These are phyloP conservation scores for Chytridium lagenaria DNA, from an alignment of 371 early-diverging fungal genomes.

Conservation along the genomic window DNA sequence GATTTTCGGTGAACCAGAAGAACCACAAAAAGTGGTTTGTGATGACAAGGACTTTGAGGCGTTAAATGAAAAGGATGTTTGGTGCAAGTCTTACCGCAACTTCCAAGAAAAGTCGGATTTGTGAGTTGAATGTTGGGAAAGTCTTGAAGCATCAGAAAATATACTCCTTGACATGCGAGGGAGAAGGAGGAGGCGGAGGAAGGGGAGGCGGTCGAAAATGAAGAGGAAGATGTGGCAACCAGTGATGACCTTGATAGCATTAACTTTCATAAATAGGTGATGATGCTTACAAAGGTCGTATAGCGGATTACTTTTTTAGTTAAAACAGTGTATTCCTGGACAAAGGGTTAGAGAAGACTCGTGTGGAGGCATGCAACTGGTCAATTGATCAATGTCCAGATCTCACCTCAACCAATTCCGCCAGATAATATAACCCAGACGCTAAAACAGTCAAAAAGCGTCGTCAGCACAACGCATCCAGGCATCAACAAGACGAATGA, in stretches of 20 bases:
- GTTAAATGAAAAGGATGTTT: no score
- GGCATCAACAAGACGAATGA: neutral
- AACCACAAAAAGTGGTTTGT: constrained; percentile 88
- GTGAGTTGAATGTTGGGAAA: constrained; percentile 76
- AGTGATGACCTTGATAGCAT: constrained; percentile 57
- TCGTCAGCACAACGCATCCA: neutral
- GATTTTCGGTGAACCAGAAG: constrained; percentile 71
- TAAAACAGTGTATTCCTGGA: constrained; percentile 81
- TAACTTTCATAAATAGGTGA: constrained; percentile 6
- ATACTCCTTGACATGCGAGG: constrained; percentile 69
- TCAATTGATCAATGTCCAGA: neutral
- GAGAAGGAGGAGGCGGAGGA: constrained; percentile 67
- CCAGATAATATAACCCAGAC: constrained; percentile 83
- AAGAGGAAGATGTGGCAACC: constrained; percentile 67
- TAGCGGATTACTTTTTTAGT: constrained; percentile 76
- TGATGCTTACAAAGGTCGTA: constrained; percentile 64
- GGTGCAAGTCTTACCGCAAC: constrained; percentile 52
- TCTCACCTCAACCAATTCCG: constrained; percentile 65
- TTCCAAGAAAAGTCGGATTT: constrained; percentile 67
- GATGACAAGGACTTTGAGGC: constrained; percentile 70
- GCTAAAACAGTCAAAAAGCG: no score
- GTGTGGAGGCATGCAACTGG: neutral
- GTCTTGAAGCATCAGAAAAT: constrained; percentile 67
- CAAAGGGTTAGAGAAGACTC: neutral
- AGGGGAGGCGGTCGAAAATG: constrained; percentile 70